Evolutionary conservation across 305 asterid species (phyloP).

Genomic region (Rubia balearica): DNA sequence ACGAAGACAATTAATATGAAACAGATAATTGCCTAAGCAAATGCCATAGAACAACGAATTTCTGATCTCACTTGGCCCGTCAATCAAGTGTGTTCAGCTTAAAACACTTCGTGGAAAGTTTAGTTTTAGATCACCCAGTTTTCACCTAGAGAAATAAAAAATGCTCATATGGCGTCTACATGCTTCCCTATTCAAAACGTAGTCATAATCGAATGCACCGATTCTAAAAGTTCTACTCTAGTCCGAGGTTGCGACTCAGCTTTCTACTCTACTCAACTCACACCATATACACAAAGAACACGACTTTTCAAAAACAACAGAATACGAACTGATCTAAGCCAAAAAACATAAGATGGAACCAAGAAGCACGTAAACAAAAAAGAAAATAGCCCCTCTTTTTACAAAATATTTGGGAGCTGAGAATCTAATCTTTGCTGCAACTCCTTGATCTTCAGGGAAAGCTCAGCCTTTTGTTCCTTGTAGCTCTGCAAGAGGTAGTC

Average conservation of each 20-base stretch:
- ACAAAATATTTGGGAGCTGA: conserved; percentile 81
- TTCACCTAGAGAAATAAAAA: not conserved
- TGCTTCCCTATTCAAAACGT: not conserved
- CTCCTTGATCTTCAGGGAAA: conserved; percentile 69
- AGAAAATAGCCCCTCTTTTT: conserved; percentile 19
- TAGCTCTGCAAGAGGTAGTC: conserved; percentile 79
- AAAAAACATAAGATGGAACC: conserved; percentile 19
- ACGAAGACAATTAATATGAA: too few species aligned
- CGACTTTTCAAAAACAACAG: conserved; percentile 24
- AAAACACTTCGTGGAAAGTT: not conserved
- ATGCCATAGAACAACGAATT: too few species aligned
- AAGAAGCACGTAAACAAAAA: conserved; percentile 31
- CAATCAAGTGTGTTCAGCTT: too few species aligned
- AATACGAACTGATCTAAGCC: conserved; percentile 20
- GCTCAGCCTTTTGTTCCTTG: conserved; percentile 85
- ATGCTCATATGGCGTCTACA: not conserved
- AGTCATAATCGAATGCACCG: not conserved
- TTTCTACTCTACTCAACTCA: not conserved
- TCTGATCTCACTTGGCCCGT: too few species aligned
- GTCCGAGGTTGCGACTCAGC: not conserved
- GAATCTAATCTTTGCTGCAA: conserved; percentile 83
- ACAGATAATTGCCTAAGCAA: too few species aligned
- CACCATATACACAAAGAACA: not conserved
- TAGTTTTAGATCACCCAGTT: not conserved
- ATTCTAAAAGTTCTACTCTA: conserved; percentile 5